Base-by-base conservation (phyloP, 805 yeast genomes). In the Grigorovia yakushimaensis region DNA sequence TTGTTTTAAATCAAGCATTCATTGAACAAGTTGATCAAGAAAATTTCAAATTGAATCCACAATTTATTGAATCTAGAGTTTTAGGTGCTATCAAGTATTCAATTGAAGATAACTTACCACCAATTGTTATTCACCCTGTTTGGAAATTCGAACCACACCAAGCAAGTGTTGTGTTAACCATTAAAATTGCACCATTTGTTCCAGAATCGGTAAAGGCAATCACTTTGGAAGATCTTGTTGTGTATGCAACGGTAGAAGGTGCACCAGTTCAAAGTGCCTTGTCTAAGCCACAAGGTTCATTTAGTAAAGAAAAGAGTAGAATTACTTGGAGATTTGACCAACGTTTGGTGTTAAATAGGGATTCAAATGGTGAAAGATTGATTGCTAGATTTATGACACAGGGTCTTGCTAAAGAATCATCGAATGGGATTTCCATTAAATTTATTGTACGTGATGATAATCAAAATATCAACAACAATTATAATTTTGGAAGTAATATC, bases 101-200 rank as follows among this genome's bases (percentile, higher is more conserved):
- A 61, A 59, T 77, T 44, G 73, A 73, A 39, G 68, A 71, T 47
- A 68, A 72, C 49, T 62, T 68, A 15, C 77, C 82, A 9, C 97
- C 98, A 11, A 65, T 91, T 22, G 64, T 77, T 24, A 73, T 91
- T 42, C 73, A 79, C 38, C 96, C 96, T 39, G 78, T 83, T 41
- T 93, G 98, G 98, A 84, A 88, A 59, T 84, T 83, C 60, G 96
- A 89, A 63, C 74, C 75, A 18, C 81, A 74, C 47, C 96, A 88
- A 68, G 81, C 96, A 1, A 82, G 95, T 54, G 83, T 91, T 48
- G 84, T 89, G 68, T 72, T 91, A 48, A 79, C 83, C 18, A 67
- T 87, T 51, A 59, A 60, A 35, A 55, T 78, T 37, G 54, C 59
- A 6, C 66, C 67, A 13, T 64, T 67, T 22, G 50, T 61, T 17